These are phyloP conservation scores for Quercus lobata DNA, from an alignment of 331 rosid species.

Conservation along the genomic window DNA sequence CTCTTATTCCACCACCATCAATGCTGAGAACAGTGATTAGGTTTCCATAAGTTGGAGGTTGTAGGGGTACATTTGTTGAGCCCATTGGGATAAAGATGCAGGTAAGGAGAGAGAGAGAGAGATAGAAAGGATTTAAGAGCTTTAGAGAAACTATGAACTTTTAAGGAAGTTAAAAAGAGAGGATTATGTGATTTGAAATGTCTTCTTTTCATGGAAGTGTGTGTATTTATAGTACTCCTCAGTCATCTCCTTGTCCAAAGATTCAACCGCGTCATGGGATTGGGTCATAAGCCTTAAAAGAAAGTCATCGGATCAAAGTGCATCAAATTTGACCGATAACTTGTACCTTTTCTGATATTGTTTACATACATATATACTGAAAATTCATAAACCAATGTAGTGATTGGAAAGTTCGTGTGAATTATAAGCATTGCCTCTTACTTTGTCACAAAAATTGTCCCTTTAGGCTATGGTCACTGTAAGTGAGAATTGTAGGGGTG, in stretches of 20 bases:
- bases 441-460: not conserved
- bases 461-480: not conserved
- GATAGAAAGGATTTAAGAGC: not conserved
- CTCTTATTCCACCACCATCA: slow-evolving; percentile 72
- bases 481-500: not conserved
- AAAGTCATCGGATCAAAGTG: not conserved
- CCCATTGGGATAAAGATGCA: not conserved
- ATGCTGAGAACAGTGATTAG: slow-evolving; percentile 62
- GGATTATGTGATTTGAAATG: not conserved
- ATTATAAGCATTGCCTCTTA: not conserved
- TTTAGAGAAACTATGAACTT: not conserved
- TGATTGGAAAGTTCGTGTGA: not conserved
- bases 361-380: not conserved
- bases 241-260: not conserved
- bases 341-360: not conserved
- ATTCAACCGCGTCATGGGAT: not conserved
- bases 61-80: not conserved
- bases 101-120: not conserved
- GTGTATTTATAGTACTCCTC: not conserved
- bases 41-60: slow-evolving; percentile 49
- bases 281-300: not conserved
- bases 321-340: not conserved
- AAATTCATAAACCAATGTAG: not conserved
- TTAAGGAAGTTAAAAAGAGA: not conserved
- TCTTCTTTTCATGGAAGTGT: not conserved